These are phyloP conservation scores for Mycena galopus DNA, from an alignment of 768 basidiomycete species.

Conservation along the genomic window DNA sequence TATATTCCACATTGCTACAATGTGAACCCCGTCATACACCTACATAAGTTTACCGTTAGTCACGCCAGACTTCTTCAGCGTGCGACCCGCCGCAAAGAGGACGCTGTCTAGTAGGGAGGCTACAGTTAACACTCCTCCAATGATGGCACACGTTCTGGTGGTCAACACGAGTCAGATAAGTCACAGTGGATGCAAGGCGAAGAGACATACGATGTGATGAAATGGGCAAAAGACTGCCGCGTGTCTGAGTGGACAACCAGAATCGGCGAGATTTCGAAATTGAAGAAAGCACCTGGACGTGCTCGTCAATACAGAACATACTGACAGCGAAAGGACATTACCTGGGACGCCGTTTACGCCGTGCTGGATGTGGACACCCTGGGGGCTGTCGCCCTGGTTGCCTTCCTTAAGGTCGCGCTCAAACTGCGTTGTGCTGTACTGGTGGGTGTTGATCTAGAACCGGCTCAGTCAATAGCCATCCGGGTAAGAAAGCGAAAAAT, in stretches of 20 bases:
- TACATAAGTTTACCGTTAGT: constrained; percentile 61
- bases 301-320: background rate
- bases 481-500: background rate
- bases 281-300: constrained; percentile 75
- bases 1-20: constrained; percentile 17
- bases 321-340: background rate
- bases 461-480: background rate
- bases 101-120: constrained; percentile 90
- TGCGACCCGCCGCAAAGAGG: constrained; percentile 85
- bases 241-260: constrained; percentile 92
- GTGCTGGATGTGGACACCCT: constrained; percentile 82
- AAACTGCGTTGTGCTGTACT: constrained; percentile 96
- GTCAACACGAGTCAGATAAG: constrained; percentile 7
- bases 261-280: constrained; percentile 98
- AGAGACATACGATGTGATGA: constrained; percentile 88
- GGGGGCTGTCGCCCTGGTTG: constrained; percentile 64
- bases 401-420: constrained; percentile 89
- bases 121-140: constrained; percentile 96
- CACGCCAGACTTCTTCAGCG: constrained; percentile 71
- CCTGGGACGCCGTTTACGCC: constrained; percentile 80
- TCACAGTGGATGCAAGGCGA: constrained; percentile 2
- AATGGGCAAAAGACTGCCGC: constrained; percentile 96
- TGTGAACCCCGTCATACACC: constrained; percentile 11
- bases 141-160: constrained; percentile 92
- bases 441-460: constrained; percentile 84